phyloP scores from a whole-genome alignment of 768 basidiomycete genomes.

The Psilocybe tampanensis region DNA sequence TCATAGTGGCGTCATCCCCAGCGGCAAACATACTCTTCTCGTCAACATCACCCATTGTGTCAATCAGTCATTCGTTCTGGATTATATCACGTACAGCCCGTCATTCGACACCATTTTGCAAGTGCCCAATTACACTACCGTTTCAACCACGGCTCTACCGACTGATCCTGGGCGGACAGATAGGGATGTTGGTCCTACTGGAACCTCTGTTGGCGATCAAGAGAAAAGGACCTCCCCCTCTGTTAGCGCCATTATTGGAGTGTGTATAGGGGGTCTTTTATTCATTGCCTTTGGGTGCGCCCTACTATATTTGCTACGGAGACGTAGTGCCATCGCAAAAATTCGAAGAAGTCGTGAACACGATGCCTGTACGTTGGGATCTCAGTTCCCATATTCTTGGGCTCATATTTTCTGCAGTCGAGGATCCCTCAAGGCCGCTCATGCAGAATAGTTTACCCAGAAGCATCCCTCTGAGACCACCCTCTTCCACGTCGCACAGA shows the following conservation, averaged over 20 bases:
- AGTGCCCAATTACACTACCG: background rate
- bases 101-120: background rate
- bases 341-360: background rate
- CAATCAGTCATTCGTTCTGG: background rate
- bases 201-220: background rate
- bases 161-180: background rate
- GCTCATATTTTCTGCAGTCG: background rate
- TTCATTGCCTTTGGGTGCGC: background rate
- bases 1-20: background rate
- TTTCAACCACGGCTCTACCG: background rate
- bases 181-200: background rate
- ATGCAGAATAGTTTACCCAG: background rate
- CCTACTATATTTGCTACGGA: background rate
- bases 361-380: background rate
- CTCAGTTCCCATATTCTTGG: background rate
- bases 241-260: background rate
- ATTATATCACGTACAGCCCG: background rate
- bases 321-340: background rate
- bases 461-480: background rate
- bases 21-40: background rate
- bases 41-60: background rate
- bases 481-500: background rate
- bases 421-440: background rate
- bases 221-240: background rate
- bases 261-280: background rate